Evolutionary conservation across 2,329 filamentous ascomycete genomes (phyloP).

Genomic region (Arthrobotrys sinensis): DNA sequence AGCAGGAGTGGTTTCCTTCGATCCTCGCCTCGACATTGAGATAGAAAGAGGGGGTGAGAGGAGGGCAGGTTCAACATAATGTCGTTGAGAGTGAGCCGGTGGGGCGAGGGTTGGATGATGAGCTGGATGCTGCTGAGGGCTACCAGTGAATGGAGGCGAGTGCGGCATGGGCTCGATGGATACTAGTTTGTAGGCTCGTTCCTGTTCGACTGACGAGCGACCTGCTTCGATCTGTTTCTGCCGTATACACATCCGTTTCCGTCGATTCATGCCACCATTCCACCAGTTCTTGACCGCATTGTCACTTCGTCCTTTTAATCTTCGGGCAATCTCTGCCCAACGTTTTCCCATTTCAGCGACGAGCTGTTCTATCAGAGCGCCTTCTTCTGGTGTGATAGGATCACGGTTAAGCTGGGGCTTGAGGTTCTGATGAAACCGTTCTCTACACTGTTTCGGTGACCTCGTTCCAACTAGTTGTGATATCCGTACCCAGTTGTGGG

Average conservation of each 20-base stretch:
- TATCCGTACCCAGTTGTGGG: constrained; percentile 92
- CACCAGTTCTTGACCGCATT: constrained; percentile 99
- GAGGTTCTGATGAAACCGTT: constrained; percentile 93
- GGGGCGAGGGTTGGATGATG: constrained; percentile 60
- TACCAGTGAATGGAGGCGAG: constrained; percentile 64
- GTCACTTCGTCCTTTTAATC: constrained; percentile 86
- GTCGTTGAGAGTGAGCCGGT: constrained; percentile 64
- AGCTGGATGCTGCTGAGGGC: constrained; percentile 63
- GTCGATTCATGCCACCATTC: constrained; percentile 92
- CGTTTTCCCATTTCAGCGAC: constrained; percentile 85
- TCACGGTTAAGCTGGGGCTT: constrained; percentile 82
- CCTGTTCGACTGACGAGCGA: constrained; percentile 61
- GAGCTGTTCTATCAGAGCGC: constrained; percentile 80
- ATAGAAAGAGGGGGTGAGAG: constrained; percentile 78
- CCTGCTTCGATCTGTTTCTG: constrained; percentile 62
- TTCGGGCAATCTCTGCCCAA: constrained; percentile 92
- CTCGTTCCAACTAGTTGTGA: constrained; percentile 81
- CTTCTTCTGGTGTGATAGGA: constrained; percentile 80
- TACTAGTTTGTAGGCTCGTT: constrained; percentile 61
- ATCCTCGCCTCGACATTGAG: constrained; percentile 74
- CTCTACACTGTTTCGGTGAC: constrained; percentile 93
- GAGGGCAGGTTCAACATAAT: constrained; percentile 68
- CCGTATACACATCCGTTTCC: constrained; percentile 70
- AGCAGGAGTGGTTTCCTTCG: constrained; percentile 76
- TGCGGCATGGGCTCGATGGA: constrained; percentile 63